phyloP scores from a whole-genome alignment of 768 basidiomycete genomes.

The Podaxis sp. region DNA sequence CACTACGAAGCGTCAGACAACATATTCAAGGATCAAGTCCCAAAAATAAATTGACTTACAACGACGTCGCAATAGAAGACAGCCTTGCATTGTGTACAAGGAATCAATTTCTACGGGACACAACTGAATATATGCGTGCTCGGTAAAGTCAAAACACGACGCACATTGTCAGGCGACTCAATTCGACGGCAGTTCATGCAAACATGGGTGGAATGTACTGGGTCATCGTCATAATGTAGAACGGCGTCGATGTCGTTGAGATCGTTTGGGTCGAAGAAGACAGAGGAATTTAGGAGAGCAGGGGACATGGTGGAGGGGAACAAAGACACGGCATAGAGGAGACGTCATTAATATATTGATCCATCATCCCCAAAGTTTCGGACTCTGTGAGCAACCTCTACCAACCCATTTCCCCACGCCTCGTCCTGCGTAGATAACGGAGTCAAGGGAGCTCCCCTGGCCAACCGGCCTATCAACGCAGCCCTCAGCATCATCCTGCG shows the following conservation, averaged over 20 bases:
- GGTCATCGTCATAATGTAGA: conserved; percentile 12
- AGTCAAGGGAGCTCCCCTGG: too few relatives aligned
- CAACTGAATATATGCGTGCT: neutral
- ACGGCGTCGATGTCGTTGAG: conserved; percentile 4
- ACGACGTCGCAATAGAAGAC: conserved; percentile 14
- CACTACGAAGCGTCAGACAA: neutral
- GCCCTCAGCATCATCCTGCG: neutral
- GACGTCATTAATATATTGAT: conserved; percentile 3
- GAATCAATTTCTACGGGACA: conserved; percentile 4
- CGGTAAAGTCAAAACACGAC: neutral
- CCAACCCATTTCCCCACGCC: conserved; percentile 4
- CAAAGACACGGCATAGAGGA: neutral
- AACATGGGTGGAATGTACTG: conserved; percentile 6
- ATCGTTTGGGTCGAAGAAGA: conserved; percentile 10
- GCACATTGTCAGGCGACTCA: conserved; percentile 8
- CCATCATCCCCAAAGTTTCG: conserved; percentile 13
- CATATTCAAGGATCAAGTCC: neutral
- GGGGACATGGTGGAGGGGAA: conserved; percentile 7
- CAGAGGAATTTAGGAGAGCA: conserved; percentile 2
- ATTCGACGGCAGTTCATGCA: conserved; percentile 12
- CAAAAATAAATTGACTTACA: neutral
- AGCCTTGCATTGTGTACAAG: conserved; percentile 11
- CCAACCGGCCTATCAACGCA: neutral
- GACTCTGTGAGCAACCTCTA: neutral
- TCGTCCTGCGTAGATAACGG: conserved; percentile 7